Evolutionary conservation across 2,329 filamentous ascomycete species (phyloP).

Genomic region (Fusarium abutilonis): DNA sequence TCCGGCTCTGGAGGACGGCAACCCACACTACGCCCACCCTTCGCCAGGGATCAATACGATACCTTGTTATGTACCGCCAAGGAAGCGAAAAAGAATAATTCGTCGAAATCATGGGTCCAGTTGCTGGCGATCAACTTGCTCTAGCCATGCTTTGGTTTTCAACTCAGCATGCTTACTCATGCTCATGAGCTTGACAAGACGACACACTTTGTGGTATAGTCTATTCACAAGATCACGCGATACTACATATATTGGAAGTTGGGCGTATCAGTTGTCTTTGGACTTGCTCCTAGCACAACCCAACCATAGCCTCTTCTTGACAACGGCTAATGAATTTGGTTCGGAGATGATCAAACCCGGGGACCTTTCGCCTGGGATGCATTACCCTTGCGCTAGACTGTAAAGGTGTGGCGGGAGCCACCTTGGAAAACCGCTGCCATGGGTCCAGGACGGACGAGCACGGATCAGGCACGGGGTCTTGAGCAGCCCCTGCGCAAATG

Average conservation of each 20-base stretch:
- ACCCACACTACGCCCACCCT: conserved; percentile 29
- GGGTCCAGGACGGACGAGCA: conserved; percentile 36
- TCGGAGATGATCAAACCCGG: conserved; percentile 42
- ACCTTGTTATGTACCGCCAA: conserved; percentile 39
- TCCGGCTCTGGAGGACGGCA: conserved; percentile 7
- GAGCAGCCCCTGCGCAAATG: conserved; percentile 33
- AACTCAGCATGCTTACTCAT: conserved; percentile 1
- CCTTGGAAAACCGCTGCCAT: conserved; percentile 44
- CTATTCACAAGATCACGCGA: background rate
- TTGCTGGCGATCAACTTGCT: conserved; percentile 26
- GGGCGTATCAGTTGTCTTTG: background rate
- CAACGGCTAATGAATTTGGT: conserved; percentile 23
- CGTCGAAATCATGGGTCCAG: conserved; percentile 30
- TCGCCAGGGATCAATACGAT: conserved; percentile 35
- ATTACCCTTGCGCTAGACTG: conserved; percentile 38
- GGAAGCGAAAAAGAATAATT: conserved; percentile 47
- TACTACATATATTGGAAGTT: background rate
- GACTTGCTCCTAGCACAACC: background rate
- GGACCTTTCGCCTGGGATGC: conserved; percentile 35
- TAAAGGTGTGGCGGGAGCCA: conserved; percentile 32
- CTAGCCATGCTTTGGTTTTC: background rate
- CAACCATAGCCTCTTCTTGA: conserved; percentile 12
- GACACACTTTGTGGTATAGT: background rate
- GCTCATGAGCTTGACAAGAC: background rate
- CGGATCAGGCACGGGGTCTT: conserved; percentile 19